A percentile compares a stretch with the other conserved stretches of the same genome.
Conservation (phyloP, 257 asterid genomes). For the Solanum chiquidenum region DNA sequence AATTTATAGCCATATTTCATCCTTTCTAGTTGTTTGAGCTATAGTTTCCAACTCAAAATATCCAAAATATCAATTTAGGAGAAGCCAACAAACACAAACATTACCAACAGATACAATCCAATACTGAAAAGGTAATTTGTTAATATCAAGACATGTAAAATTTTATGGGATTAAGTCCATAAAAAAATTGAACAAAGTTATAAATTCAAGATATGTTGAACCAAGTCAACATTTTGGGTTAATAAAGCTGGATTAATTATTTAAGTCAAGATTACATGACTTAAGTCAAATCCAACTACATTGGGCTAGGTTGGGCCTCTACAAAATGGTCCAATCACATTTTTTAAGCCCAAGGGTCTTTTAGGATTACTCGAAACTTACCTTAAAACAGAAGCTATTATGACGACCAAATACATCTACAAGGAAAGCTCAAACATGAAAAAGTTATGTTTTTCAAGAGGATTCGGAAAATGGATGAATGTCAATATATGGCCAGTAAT, state of each 20-base stretch:
- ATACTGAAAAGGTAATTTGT: neutral
- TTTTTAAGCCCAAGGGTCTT: neutral
- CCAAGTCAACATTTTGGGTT: neutral
- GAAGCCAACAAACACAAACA: neutral
- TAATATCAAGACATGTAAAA: neutral
- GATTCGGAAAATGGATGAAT: neutral
- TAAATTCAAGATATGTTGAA: neutral
- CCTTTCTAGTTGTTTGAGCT: too few relatives aligned
- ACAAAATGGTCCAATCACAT: neutral
- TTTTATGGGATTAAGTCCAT: neutral
- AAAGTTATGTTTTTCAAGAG: conserved; percentile 7
- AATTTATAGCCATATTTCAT: too few relatives aligned
- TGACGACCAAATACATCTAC: neutral
- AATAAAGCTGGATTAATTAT: too few relatives aligned
- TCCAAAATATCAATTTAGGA: too few relatives aligned
- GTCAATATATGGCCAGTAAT: neutral
- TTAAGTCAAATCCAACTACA: too few relatives aligned
- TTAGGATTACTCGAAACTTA: neutral
- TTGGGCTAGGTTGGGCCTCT: neutral
- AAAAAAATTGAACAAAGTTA: neutral
- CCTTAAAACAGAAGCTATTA: too few relatives aligned
- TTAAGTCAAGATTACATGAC: neutral
- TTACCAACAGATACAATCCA: neutral
- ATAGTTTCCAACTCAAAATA: too few relatives aligned
- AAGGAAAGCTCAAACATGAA: conserved; percentile 4